Evolutionary conservation across 805 yeast genomes (phyloP).

Genomic region (Blastobotrys mokoenaii): DNA sequence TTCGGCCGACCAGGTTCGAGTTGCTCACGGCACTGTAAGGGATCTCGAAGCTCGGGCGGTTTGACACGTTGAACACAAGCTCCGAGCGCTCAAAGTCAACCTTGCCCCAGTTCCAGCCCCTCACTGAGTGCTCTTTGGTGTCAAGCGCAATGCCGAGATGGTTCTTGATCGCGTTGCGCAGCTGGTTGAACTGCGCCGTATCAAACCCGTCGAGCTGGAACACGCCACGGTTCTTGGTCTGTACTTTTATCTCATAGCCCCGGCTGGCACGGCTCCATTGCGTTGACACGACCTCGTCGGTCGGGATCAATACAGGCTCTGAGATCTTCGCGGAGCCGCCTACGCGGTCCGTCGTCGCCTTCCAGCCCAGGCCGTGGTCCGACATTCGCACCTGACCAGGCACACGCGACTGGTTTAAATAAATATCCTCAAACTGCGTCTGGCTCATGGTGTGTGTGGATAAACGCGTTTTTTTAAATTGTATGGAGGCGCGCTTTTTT

Average conservation of each 20-base stretch:
- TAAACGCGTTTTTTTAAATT: too few relatives aligned
- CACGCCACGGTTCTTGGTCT: conserved; percentile 81
- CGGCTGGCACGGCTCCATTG: conserved; percentile 92
- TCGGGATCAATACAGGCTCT: conserved; percentile 81
- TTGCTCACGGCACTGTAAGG: conserved; percentile 77
- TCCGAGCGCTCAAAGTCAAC: conserved; percentile 89
- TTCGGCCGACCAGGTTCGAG: conserved; percentile 82
- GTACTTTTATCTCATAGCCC: conserved; percentile 82
- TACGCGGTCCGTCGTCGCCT: conserved; percentile 42
- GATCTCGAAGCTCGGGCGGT: conserved; percentile 84
- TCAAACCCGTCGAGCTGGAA: conserved; percentile 90
- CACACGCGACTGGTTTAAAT: conserved; percentile 73
- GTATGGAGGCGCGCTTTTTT: background rate
- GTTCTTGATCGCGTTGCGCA: conserved; percentile 77
- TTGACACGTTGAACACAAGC: conserved; percentile 73
- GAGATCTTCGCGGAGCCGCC: conserved; percentile 41
- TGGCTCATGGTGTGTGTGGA: conserved; percentile 7
- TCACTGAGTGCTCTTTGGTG: conserved; percentile 78
- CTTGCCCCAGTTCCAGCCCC: conserved; percentile 99
- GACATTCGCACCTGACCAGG: conserved; percentile 92
- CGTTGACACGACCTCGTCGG: conserved; percentile 69
- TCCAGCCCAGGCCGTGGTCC: conserved; percentile 98
- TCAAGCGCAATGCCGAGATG: conserved; percentile 69
- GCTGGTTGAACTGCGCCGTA: conserved; percentile 61
- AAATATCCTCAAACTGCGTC: conserved; percentile 79